A percentile compares a stretch with the other conserved stretches of the same genome.
These are phyloP conservation scores for Phallus indusiatus DNA, from an alignment of 768 basidiomycete species.

Conservation along the genomic window DNA sequence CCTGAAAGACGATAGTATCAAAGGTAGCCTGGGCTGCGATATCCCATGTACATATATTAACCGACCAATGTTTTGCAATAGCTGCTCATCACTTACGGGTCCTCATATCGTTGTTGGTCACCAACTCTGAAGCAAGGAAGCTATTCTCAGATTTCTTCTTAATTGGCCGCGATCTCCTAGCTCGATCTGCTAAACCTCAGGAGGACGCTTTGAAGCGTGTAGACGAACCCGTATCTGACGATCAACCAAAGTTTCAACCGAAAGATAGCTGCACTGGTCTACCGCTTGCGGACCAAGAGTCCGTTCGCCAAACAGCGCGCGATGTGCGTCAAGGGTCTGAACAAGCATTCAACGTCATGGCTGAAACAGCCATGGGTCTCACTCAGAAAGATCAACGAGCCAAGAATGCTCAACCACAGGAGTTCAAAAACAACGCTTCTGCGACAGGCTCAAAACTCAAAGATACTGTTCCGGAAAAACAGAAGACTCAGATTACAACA, in stretches of 20 bases:
- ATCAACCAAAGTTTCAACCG: conserved; percentile 25
- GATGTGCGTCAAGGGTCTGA: not conserved
- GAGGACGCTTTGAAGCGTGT: conserved; percentile 52
- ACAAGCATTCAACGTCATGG: not conserved
- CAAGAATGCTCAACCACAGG: not conserved
- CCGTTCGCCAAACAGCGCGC: not conserved
- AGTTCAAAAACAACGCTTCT: conserved; percentile 26
- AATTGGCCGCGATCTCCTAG: conserved; percentile 77
- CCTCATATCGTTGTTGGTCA: conserved; percentile 74
- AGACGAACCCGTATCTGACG: conserved; percentile 58
- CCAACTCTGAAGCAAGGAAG: conserved; percentile 91
- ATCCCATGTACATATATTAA: not conserved
- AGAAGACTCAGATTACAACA: conserved; percentile 47
- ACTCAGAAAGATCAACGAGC: not conserved
- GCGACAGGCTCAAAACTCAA: conserved; percentile 27
- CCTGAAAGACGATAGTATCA: conserved; percentile 45
- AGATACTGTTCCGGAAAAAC: conserved; percentile 59
- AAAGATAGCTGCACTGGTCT: not conserved
- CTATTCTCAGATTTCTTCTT: conserved; percentile 69
- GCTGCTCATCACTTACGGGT: conserved; percentile 84
- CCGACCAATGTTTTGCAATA: conserved; percentile 17
- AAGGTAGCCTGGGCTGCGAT: conserved; percentile 36
- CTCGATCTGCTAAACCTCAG: conserved; percentile 63
- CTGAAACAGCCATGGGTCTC: not conserved
- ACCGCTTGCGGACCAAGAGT: not conserved